These are phyloP conservation scores for Fusarium paranaense DNA, from an alignment of 2,329 filamentous ascomycete species.

Conservation along the genomic window DNA sequence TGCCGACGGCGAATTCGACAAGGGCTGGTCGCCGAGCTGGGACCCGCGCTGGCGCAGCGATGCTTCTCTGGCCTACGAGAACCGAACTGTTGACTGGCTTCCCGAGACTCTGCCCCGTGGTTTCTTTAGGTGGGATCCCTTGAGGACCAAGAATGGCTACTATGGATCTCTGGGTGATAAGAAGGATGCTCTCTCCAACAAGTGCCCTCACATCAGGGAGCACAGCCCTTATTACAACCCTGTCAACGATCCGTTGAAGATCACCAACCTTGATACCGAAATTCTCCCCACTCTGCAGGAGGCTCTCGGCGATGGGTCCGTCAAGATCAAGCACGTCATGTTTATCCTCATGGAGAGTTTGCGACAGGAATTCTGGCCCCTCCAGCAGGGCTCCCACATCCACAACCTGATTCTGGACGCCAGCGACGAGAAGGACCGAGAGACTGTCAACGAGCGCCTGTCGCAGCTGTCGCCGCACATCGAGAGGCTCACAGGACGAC, in stretches of 20 bases:
- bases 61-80: slow-evolving; percentile 41
- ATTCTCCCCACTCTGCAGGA: slow-evolving; percentile 46
- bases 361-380: slow-evolving; percentile 58
- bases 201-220: slow-evolving; percentile 31
- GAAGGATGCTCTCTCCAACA: slow-evolving; percentile 14
- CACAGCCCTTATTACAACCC: slow-evolving; percentile 53
- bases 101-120: slow-evolving; percentile 43
- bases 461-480: slow-evolving; percentile 38
- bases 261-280: slow-evolving; percentile 53
- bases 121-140: slow-evolving; percentile 46
- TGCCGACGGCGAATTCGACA: slow-evolving; percentile 46
- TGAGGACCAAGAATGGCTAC: slow-evolving; percentile 39
- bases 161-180: slow-evolving; percentile 24
- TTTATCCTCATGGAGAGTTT: slow-evolving; percentile 59
- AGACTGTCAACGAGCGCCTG: slow-evolving; percentile 45
- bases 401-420: slow-evolving; percentile 47
- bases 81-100: slow-evolving; percentile 45
- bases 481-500: slow-evolving; percentile 34
- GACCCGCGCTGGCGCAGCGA: slow-evolving; percentile 22
- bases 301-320: slow-evolving; percentile 39
- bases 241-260: slow-evolving; percentile 53
- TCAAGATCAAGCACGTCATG: slow-evolving; percentile 59
- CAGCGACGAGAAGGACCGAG: slow-evolving; percentile 40
- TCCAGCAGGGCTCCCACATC: slow-evolving; percentile 55
- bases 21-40: slow-evolving; percentile 44